These are phyloP conservation scores for Gossypium herbaceum DNA, from an alignment of 345 rosid genomes.

Conservation along the genomic window DNA sequence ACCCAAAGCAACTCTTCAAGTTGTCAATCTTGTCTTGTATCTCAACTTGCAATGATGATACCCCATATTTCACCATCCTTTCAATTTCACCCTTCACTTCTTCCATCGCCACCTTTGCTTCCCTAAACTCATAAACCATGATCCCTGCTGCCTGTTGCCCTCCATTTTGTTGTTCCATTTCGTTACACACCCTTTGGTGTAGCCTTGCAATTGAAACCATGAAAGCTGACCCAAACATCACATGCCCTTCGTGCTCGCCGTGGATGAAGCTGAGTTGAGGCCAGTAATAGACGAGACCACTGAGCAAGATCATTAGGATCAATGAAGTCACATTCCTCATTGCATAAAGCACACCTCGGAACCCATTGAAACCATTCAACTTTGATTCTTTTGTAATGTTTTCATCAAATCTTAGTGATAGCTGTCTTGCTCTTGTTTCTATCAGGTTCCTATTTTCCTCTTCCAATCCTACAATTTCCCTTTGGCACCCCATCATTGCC, in stretches of 20 bases:
- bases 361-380: constrained; percentile 66
- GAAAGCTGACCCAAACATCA: constrained; percentile 42
- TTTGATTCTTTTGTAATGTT: constrained; percentile 33
- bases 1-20: constrained; percentile 54
- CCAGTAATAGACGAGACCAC: constrained; percentile 56
- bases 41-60: constrained; percentile 19
- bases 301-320: constrained; percentile 51
- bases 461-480: constrained; percentile 38
- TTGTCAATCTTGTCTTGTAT: constrained; percentile 50
- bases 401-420: constrained; percentile 30
- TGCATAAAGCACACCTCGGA: constrained; percentile 75
- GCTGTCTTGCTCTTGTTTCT: constrained; percentile 28
- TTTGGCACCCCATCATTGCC: constrained; percentile 40
- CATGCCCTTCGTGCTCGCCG: constrained; percentile 20
- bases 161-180: constrained; percentile 44
- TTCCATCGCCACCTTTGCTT: constrained; percentile 56
- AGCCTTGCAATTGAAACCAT: constrained; percentile 50
- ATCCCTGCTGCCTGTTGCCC: constrained; percentile 38
- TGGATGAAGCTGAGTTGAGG: constrained; percentile 34
- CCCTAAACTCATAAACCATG: constrained; percentile 53
- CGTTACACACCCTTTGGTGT: constrained; percentile 54
- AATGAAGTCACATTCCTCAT: constrained; percentile 65
- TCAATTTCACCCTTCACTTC: constrained; percentile 59
- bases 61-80: constrained; percentile 31
- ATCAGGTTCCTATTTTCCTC: constrained; percentile 41